Base-by-base conservation (phyloP, 345 rosid species). In the Litchi chinensis region DNA sequence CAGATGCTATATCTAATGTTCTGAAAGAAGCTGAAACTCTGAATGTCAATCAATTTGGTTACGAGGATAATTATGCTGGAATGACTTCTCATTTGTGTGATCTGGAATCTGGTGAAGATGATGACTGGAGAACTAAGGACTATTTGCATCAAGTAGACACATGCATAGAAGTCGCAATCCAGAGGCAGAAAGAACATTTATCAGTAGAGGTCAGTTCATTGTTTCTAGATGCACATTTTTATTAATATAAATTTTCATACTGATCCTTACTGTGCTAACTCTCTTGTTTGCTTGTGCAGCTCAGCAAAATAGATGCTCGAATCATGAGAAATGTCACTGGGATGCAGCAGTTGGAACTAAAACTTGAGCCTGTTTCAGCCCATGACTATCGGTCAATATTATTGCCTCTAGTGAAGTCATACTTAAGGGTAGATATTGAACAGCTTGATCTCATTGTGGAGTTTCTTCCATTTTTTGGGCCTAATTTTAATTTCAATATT, bases 271-370 rank as follows among this genome's bases (percentile, higher is more conserved):
- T 39, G 2, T 64, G 59, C 68, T 75, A 69, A 79, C 60, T 72
- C 40, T 65, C 76, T 78, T 77, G 52, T 82, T 40, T 82, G 74
- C 43, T 79, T 19, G 70, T 79, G 79, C 94, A 96, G 99, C 89
- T 94, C 69, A 90, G 97, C 84, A 93, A 91, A 94, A 81, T 88
- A 54, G 98, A 96, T 72, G 97, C 97, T 8, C 83, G 79, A 68
- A 90, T 93, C 65, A 89, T 94, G 98, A 88, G 86, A 65, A 88
- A 76, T 82, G 90, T 91, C 70, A 72, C 86, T 60, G 93, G 86
- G 75, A 91, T 93, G 97, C 98, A 91, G 85, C 90, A 94, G 70
- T 87, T 94, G 88, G 93, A 94, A 87, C 87, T 86, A 77, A 93
- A 91, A 85, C 94, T 94, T 72, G 94, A 92, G 77, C 89, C 86